Percentiles rank a stretch among this genome's conserved stretches.
Conservation (phyloP, 768 basidiomycete genomes). For the Lepiota brunneoincarnata region DNA sequence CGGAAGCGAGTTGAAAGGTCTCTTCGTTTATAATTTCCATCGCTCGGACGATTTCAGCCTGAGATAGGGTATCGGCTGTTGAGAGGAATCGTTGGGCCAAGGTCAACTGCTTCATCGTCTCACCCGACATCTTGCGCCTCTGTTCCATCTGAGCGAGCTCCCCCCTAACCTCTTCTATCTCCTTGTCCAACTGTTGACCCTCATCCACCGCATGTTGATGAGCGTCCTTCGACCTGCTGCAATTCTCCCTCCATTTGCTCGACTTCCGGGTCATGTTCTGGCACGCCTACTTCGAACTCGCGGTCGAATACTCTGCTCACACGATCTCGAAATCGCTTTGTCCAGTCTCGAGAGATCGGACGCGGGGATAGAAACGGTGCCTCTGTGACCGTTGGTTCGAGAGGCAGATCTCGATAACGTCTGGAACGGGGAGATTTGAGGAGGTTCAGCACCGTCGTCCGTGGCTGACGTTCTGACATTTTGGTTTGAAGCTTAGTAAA, state of each 20-base stretch:
- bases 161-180: slow-evolving; percentile 17
- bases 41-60: slow-evolving; percentile 37
- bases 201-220: background rate
- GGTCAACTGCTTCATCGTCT: slow-evolving; percentile 36
- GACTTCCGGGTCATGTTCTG: background rate
- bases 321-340: background rate
- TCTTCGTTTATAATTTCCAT: slow-evolving; percentile 45
- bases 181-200: slow-evolving; percentile 5
- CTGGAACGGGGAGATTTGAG: slow-evolving; percentile 4
- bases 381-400: background rate
- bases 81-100: slow-evolving; percentile 41
- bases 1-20: slow-evolving; percentile 43
- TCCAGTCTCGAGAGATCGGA: background rate
- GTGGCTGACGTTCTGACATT: background rate
- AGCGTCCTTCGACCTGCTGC: background rate
- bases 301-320: background rate
- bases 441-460: background rate
- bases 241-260: background rate
- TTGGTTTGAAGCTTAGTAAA: background rate
- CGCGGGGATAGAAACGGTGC: background rate
- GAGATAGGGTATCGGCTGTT: slow-evolving; percentile 40
- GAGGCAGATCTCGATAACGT: slow-evolving; percentile 6
- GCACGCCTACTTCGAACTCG: background rate
- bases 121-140: slow-evolving; percentile 26
- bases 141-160: slow-evolving; percentile 18